Conservation (phyloP, 345 rosid genomes). For the Garcia nutans region DNA sequence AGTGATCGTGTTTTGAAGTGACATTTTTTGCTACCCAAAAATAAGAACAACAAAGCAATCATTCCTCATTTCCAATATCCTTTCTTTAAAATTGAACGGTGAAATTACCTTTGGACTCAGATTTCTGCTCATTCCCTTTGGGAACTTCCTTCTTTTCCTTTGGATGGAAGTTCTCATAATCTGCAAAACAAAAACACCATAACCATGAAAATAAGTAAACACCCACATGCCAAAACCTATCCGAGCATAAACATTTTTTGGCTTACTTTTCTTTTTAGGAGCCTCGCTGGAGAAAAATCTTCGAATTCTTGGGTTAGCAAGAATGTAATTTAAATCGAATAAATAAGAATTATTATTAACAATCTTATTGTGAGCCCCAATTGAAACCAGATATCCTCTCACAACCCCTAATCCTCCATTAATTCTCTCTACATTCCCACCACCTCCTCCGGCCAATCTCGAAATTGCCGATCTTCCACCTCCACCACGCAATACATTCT, state of each 20-base stretch:
- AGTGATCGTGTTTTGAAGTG: not conserved
- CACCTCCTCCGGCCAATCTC: not conserved
- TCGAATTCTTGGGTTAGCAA: slow-evolving; percentile 61
- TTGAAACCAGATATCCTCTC: slow-evolving; percentile 55
- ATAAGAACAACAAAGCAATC: not conserved
- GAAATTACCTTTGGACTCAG: slow-evolving; percentile 69
- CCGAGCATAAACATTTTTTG: not conserved
- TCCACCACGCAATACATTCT: slow-evolving; percentile 19
- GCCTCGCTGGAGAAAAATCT: slow-evolving; percentile 66
- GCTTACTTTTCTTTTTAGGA: slow-evolving; percentile 76
- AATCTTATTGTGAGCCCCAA: slow-evolving; percentile 37
- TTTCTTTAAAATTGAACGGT: not conserved
- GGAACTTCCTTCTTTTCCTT: slow-evolving; percentile 83
- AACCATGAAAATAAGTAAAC: not conserved
- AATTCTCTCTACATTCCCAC: not conserved
- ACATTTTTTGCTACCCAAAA: too few relatives aligned
- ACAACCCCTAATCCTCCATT: slow-evolving; percentile 43
- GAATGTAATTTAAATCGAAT: slow-evolving; percentile 50
- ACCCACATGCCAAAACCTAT: not conserved
- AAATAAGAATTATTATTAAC: slow-evolving; percentile 16
- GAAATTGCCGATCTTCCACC: slow-evolving; percentile 24
- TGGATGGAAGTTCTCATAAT: slow-evolving; percentile 80
- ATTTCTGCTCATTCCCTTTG: slow-evolving; percentile 69
- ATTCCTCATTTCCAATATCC: too few relatives aligned
- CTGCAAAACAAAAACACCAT: slow-evolving; percentile 35